A percentile compares a stretch with the other conserved stretches of the same genome.
Conservation (phyloP, 495 filamentous ascomycete genomes). For the Tuber magnatum region DNA sequence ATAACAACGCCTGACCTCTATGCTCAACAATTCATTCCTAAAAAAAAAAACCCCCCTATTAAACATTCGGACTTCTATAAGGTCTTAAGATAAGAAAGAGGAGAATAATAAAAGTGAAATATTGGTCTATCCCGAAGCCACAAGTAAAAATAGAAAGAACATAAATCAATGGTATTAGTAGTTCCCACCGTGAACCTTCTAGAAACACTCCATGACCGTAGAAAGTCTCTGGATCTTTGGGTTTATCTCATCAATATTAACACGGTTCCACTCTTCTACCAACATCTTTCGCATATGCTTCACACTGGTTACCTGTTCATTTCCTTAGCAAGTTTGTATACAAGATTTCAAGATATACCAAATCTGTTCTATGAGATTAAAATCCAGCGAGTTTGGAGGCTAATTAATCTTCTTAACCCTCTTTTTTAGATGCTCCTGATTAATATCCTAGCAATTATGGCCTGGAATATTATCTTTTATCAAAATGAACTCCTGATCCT, state of each 20-base stretch:
- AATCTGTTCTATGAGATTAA: constrained; percentile 4
- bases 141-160: background rate
- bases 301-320: too few species aligned
- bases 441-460: constrained; percentile 11
- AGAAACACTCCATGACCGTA: constrained; percentile 6
- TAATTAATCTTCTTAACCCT: background rate
- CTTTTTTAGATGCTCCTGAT: background rate
- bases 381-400: background rate
- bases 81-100: background rate
- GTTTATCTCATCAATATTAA: constrained; percentile 18
- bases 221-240: constrained; percentile 5
- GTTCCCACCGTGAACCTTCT: constrained; percentile 9
- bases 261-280: constrained; percentile 6
- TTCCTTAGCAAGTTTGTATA: too few species aligned
- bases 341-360: too few species aligned
- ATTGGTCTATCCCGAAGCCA: background rate
- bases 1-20: too few species aligned
- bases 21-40: too few species aligned
- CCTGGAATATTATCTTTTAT: constrained; percentile 7
- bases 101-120: background rate
- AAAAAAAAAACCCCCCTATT: too few species aligned
- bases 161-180: constrained; percentile 2
- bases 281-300: background rate
- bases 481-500: constrained; percentile 9
- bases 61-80: too few species aligned